These are phyloP conservation scores for Grosmannia penicillata DNA, from an alignment of 2,329 filamentous ascomycete species.

Conservation along the genomic window DNA sequence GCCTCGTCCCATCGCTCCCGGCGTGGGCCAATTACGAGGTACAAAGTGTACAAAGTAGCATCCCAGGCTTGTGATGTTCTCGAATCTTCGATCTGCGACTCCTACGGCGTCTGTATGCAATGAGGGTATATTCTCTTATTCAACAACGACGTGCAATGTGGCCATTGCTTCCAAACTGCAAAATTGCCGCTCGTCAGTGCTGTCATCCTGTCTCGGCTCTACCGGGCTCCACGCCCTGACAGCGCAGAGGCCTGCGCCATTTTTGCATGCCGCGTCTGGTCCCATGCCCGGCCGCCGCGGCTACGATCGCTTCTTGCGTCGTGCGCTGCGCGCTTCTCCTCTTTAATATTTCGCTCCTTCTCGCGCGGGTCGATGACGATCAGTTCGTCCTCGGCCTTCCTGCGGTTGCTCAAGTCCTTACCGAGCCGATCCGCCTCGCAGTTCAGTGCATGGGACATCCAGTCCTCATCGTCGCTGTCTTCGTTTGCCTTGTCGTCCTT, in stretches of 20 bases:
- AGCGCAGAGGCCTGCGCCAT: constrained; percentile 37
- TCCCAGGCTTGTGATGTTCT: no score
- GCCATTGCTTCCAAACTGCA: no score
- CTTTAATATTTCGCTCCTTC: constrained; percentile 58
- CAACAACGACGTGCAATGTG: no score
- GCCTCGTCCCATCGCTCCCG: not conserved
- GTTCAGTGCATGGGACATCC: constrained; percentile 74
- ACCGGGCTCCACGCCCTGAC: constrained; percentile 42
- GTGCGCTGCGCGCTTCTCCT: constrained; percentile 45
- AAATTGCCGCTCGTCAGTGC: no score
- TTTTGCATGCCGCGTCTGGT: constrained; percentile 42
- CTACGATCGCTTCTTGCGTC: constrained; percentile 35
- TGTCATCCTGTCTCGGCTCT: no score
- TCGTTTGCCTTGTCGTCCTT: constrained; percentile 28
- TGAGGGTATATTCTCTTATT: no score
- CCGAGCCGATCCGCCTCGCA: constrained; percentile 84
- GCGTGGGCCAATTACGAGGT: no score
- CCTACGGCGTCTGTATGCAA: no score
- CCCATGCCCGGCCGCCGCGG: constrained; percentile 38
- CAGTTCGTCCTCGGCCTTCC: constrained; percentile 79
- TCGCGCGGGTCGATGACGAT: constrained; percentile 87
- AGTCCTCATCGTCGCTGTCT: constrained; percentile 43
- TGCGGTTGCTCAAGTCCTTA: constrained; percentile 82
- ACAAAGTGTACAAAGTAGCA: no score
- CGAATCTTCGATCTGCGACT: no score